Evolutionary conservation across 306 rosid genomes (phyloP).

Genomic region (Comarum palustre): DNA sequence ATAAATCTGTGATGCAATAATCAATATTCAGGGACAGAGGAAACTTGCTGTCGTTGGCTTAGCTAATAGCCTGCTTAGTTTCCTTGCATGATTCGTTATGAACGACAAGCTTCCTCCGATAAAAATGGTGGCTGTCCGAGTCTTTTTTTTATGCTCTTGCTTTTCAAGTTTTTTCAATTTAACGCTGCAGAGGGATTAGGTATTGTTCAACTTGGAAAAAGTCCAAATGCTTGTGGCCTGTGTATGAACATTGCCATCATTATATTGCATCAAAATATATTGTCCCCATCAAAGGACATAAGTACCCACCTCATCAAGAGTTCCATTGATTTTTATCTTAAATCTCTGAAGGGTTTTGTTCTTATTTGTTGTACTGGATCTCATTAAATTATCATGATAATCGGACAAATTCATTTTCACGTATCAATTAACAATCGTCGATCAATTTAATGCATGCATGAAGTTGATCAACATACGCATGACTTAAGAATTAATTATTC

Average conservation of each 20-base stretch:
- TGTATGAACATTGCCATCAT: conserved; percentile 9
- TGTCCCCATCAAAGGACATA: conserved; percentile 2
- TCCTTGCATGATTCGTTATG: neutral
- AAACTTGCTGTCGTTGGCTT: neutral
- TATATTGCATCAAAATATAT: neutral
- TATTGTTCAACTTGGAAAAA: conserved; percentile 5
- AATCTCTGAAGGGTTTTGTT: neutral
- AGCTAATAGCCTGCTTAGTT: neutral
- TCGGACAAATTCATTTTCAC: neutral
- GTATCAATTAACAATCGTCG: neutral
- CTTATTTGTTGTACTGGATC: neutral
- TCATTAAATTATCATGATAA: neutral
- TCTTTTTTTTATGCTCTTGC: neutral
- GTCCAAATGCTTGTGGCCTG: conserved; percentile 1
- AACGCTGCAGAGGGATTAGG: conserved; percentile 16
- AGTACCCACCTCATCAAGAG: conserved; percentile 13
- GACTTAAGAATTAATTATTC: too few species aligned
- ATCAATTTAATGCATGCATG: neutral
- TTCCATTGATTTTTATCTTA: neutral
- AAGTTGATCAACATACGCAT: neutral
- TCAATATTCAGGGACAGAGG: neutral
- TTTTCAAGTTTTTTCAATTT: neutral
- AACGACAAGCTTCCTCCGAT: conserved; percentile 16
- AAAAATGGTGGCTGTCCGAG: conserved; percentile 30
- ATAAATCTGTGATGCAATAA: neutral